phyloP scores from a whole-genome alignment of 2,329 filamentous ascomycete genomes.

The Pleurostoma richardsiae region DNA sequence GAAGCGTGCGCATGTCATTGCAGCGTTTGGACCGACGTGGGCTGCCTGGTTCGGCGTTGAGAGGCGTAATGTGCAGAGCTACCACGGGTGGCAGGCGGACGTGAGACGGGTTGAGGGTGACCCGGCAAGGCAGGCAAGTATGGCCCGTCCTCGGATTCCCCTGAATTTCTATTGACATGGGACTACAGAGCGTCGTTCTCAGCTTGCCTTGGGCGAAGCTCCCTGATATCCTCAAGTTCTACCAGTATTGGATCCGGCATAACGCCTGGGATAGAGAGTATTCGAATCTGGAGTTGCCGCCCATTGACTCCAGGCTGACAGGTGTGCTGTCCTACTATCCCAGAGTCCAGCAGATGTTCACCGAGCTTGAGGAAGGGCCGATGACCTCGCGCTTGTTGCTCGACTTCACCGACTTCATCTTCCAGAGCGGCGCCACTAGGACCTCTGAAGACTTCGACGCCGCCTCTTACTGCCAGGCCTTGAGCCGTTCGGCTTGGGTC shows the following conservation, averaged over 20 bases:
- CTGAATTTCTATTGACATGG: conserved; percentile 5
- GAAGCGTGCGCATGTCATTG: conserved; percentile 24
- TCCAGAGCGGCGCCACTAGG: not conserved
- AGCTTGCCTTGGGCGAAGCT: conserved; percentile 37
- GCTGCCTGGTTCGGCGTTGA: conserved; percentile 23
- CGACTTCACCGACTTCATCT: not conserved
- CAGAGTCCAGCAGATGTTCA: not conserved
- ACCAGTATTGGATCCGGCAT: conserved; percentile 39
- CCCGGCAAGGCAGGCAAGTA: conserved; percentile 36
- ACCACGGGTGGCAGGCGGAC: conserved; percentile 8
- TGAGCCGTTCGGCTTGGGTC: too few species aligned
- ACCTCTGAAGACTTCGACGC: not conserved
- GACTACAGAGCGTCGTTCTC: conserved; percentile 34
- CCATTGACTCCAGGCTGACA: not conserved
- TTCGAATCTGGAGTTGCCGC: too few species aligned
- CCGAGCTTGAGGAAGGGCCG: not conserved
- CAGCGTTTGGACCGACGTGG: conserved; percentile 35
- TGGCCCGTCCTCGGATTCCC: not conserved
- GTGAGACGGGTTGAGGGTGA: conserved; percentile 25
- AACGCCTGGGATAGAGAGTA: conserved; percentile 18
- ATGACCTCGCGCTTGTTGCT: conserved; percentile 1
- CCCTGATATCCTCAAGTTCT: conserved; percentile 40
- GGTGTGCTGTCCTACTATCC: not conserved
- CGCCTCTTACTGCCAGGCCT: not conserved
- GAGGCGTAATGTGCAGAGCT: conserved; percentile 4